Percentiles rank a stretch among this genome's conserved stretches.
phyloP scores from a whole-genome alignment of 345 rosid genomes.

The Boechera retrofracta region DNA sequence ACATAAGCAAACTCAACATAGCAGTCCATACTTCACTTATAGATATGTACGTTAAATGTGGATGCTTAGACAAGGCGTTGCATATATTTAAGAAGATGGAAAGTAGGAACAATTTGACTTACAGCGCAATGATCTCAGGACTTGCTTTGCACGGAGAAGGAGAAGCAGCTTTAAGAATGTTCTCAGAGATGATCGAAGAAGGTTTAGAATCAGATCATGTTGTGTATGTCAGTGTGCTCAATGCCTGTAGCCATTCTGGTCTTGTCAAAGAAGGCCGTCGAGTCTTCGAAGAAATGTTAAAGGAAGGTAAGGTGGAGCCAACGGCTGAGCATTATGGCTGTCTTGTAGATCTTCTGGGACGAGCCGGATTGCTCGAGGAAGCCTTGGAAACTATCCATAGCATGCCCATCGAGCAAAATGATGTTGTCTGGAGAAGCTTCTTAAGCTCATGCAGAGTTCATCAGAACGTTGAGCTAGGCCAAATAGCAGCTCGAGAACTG shows the following conservation, averaged over 20 bases:
- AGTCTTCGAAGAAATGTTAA: slow-evolving; percentile 50
- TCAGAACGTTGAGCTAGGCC: slow-evolving; percentile 56
- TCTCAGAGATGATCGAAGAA: slow-evolving; percentile 49
- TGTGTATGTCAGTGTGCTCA: slow-evolving; percentile 51
- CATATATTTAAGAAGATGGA: slow-evolving; percentile 47
- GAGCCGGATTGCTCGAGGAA: slow-evolving; percentile 64
- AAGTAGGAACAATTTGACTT: slow-evolving; percentile 43
- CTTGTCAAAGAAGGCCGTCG: slow-evolving; percentile 47
- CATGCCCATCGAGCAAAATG: slow-evolving; percentile 64
- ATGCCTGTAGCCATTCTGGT: slow-evolving; percentile 57
- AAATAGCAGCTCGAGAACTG: slow-evolving; percentile 57
- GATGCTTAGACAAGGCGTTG: slow-evolving; percentile 50
- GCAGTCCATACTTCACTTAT: slow-evolving; percentile 54
- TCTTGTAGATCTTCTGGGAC: slow-evolving; percentile 69
- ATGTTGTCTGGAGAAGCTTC: slow-evolving; percentile 82
- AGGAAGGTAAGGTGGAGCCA: slow-evolving; percentile 55
- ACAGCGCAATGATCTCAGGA: slow-evolving; percentile 55
- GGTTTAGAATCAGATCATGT: slow-evolving; percentile 48
- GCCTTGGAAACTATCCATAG: slow-evolving; percentile 59
- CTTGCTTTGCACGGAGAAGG: slow-evolving; percentile 55
- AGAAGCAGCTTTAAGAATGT: slow-evolving; percentile 47
- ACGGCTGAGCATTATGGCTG: slow-evolving; percentile 73
- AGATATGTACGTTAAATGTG: slow-evolving; percentile 60
- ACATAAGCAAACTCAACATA: slow-evolving; percentile 51
- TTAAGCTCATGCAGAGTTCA: slow-evolving; percentile 67